Base-by-base conservation (phyloP, 495 filamentous ascomycete species). In the Opeltia flavorubescens region DNA sequence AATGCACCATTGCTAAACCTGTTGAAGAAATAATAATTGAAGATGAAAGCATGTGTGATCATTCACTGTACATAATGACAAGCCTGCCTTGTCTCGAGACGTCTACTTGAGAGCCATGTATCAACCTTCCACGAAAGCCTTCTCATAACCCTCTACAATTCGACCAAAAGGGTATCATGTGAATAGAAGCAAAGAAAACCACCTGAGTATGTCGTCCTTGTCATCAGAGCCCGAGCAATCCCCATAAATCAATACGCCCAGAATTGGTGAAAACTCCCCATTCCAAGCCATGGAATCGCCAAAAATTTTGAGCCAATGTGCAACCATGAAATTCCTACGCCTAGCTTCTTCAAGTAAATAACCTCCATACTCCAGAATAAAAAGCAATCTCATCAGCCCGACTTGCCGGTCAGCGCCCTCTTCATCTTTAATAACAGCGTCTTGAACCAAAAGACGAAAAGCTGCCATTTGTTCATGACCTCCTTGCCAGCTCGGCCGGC, bases 381-480 rank as follows among this genome's bases (percentile, higher is more conserved):
- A n/a, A n/a, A n/a, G n/a, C n/a, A n/a, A n/a, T n/a, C n/a, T n/a
- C n/a, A 6, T 40, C 36, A 40, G 17, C 15, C 7, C 24, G 18
- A 44, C 24, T 23, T 5, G 8, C 41, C 9, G 17, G 43, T 30
- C 45, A 58, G 53, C 43, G 43, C 55, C 35, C 38, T 49, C 46
- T 50, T 58, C 40, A 55, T 33, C 30, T 43, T 48, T 39, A 58
- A 42, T 47, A 43, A 55, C 45, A 51, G 42, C 1, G 55, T 58
- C 48, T 50, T 55, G 29, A 55, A 30, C 18, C 50, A 35, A 24
- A 55, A 55, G 50, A 54, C 53, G 17, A 58, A 55, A 2, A 58
- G 23, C 2, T 41, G 30, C 55, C 55, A 58, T 9, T 51, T 50
- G 18, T 48, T 58, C 17, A 46, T 39, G 36, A 43, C 47, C 18